Percentiles rank a stretch among this genome's conserved stretches.
These are phyloP conservation scores for Teunomyces cretensis DNA, from an alignment of 805 yeast species.

Conservation along the genomic window DNA sequence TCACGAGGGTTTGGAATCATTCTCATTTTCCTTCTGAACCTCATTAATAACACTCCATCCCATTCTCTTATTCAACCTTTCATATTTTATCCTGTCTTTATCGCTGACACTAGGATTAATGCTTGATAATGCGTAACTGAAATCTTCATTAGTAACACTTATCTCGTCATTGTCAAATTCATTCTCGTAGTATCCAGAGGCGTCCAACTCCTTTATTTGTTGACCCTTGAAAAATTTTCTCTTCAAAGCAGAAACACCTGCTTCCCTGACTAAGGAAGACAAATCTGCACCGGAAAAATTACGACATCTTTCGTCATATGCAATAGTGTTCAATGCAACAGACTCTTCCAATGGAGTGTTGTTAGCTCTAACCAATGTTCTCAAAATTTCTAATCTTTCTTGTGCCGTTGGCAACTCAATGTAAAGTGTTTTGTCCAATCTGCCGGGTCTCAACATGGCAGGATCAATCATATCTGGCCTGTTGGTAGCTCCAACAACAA, in stretches of 20 bases:
- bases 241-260: conserved; percentile 86
- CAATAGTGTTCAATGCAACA: conserved; percentile 63
- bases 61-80: conserved; percentile 66
- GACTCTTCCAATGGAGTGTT: conserved; percentile 68
- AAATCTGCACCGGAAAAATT: conserved; percentile 97
- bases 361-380: conserved; percentile 68
- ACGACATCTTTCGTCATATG: conserved; percentile 75
- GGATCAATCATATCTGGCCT: conserved; percentile 98
- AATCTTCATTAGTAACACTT: conserved; percentile 64
- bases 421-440: conserved; percentile 88
- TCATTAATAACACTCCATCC: conserved; percentile 60
- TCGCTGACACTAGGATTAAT: conserved; percentile 92
- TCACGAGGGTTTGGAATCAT: background rate
- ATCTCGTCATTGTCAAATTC: conserved; percentile 37
- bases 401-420: conserved; percentile 81
- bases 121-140: conserved; percentile 64
- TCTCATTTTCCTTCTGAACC: conserved; percentile 19
- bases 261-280: conserved; percentile 87
- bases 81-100: conserved; percentile 75
- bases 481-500: conserved; percentile 94
- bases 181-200: conserved; percentile 36
- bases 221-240: conserved; percentile 59
- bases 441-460: conserved; percentile 96
- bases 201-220: conserved; percentile 38
- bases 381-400: conserved; percentile 80